phyloP scores from a whole-genome alignment of 805 yeast genomes.

The Candida sakaeoensis region DNA sequence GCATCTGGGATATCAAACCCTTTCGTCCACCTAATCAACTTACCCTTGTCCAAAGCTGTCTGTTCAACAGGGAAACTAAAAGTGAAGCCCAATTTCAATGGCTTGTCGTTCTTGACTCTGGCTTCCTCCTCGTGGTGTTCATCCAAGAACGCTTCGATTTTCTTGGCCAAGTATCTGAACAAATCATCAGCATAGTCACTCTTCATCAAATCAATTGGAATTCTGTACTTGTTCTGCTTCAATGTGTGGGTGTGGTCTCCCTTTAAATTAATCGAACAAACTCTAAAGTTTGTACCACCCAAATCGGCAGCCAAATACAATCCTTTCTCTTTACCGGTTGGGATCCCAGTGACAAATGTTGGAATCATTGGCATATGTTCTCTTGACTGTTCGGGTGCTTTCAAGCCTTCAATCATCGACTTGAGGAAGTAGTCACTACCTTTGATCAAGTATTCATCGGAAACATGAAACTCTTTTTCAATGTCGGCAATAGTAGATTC shows the following conservation, averaged over 20 bases:
- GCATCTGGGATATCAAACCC: conserved; percentile 87
- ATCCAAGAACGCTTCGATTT: conserved; percentile 60
- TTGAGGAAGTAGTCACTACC: conserved; percentile 56
- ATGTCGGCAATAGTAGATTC: conserved; percentile 32
- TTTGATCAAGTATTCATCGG: conserved; percentile 37
- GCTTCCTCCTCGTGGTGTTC: conserved; percentile 57
- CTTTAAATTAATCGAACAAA: conserved; percentile 75
- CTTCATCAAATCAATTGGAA: conserved; percentile 77
- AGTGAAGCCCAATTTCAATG: conserved; percentile 82
- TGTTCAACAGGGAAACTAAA: conserved; percentile 92
- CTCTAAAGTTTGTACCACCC: conserved; percentile 96
- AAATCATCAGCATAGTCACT: conserved; percentile 58
- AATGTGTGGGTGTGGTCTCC: conserved; percentile 79
- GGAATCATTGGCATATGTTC: conserved; percentile 82
- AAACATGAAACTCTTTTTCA: conserved; percentile 38
- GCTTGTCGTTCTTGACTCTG: conserved; percentile 15
- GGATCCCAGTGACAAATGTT: conserved; percentile 78
- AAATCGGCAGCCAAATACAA: conserved; percentile 84
- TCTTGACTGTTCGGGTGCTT: conserved; percentile 39
- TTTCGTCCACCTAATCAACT: conserved; percentile 91
- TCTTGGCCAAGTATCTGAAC: conserved; percentile 70
- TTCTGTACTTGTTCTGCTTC: conserved; percentile 71
- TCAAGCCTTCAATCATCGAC: conserved; percentile 59
- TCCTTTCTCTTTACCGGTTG: conserved; percentile 83
- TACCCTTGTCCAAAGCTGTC: conserved; percentile 73